Evolutionary conservation across 139 green algal genomes (phyloP).

Genomic region (Spirogloea muscicola): DNA sequence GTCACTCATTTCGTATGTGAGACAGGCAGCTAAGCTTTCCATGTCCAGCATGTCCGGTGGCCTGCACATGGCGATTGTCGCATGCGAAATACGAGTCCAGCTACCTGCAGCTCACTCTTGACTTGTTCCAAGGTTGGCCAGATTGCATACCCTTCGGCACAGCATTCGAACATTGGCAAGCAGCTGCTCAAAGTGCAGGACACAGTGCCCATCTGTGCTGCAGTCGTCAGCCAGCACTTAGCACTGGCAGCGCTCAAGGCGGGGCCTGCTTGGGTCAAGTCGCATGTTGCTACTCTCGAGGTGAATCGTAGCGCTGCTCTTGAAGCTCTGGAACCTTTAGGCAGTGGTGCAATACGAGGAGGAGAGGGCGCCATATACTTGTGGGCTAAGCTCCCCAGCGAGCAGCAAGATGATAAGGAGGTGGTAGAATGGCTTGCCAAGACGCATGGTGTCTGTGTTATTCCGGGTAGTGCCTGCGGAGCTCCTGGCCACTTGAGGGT

Average conservation of each 20-base stretch:
- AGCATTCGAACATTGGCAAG: too few relatives aligned
- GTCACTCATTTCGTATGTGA: not conserved
- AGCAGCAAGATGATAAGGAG: slow-evolving; percentile 59
- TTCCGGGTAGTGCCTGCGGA: slow-evolving; percentile 79
- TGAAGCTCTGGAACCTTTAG: slow-evolving; percentile 67
- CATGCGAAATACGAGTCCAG: not conserved
- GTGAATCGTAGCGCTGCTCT: slow-evolving; percentile 54
- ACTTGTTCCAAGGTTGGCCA: slow-evolving; percentile 3
- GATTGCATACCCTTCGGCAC: slow-evolving; percentile 43
- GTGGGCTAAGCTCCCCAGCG: slow-evolving; percentile 70
- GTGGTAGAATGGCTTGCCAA: slow-evolving; percentile 81
- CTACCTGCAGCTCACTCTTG: too few relatives aligned
- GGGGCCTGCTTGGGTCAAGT: slow-evolving; percentile 59
- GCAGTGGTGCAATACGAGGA: slow-evolving; percentile 52
- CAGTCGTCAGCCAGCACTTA: slow-evolving; percentile 67
- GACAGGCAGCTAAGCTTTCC: not conserved
- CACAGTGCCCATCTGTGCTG: slow-evolving; percentile 85
- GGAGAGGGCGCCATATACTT: slow-evolving; percentile 90
- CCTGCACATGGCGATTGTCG: not conserved
- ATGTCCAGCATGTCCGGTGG: not conserved
- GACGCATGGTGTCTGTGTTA: slow-evolving; percentile 79
- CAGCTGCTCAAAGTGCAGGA: slow-evolving; percentile 85
- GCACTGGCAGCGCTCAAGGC: slow-evolving; percentile 52
- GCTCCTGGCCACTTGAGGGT: slow-evolving; percentile 59
- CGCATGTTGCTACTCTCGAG: slow-evolving; percentile 47